Evolutionary conservation across 805 yeast species (phyloP), one percentile per base, ranked within the genome.

Genomic region (Saccharomyces mikatae): DNA sequence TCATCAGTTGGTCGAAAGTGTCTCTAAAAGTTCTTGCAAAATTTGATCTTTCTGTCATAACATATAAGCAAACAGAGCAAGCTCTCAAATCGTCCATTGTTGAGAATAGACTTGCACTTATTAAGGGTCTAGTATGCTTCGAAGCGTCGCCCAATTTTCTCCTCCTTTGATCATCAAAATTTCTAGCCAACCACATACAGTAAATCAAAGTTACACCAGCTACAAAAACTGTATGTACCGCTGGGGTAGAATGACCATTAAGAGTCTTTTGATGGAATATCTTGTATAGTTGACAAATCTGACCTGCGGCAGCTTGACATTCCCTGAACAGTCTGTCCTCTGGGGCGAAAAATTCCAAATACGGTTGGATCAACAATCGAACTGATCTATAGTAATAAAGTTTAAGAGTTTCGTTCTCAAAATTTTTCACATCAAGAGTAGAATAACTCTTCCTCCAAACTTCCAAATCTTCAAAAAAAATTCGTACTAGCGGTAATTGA

Each of bases 301-400:
- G 85, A 28, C 87, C 88, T 0, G 87, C 86, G 26, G 86, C 87
- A 1, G 84, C 84, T 62, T 83, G 87, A 65, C 88, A 83, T 65
- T 83, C 86, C 52, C 77, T 74, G 64, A 83, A 82, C 30, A 83
- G 68, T 49, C 79, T 72, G 63, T 81, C 83, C 61, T 78, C 80
- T 4, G 87, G 87, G 55, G 80, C 81, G 60, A 83, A 67, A 5
- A 81, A 67, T 61, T 82, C 87, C 54, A 83, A 63, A 64, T 80
- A 83, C 10, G 89, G 89, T 62, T 83, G 87, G 52, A 83, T 76
- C 56, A 83, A 66, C 49, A 81, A 67, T 56, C 89, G 70, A 6
- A 83, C 82, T 1, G 86, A 76, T 46, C 84, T 72, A 61, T 81
- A 80, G 61, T 83, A 83, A 58, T 82, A 82, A 26, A 81, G 69